Base-by-base conservation (phyloP, 2,329 filamentous ascomycete genomes). In the Geosmithia morbida region DNA sequence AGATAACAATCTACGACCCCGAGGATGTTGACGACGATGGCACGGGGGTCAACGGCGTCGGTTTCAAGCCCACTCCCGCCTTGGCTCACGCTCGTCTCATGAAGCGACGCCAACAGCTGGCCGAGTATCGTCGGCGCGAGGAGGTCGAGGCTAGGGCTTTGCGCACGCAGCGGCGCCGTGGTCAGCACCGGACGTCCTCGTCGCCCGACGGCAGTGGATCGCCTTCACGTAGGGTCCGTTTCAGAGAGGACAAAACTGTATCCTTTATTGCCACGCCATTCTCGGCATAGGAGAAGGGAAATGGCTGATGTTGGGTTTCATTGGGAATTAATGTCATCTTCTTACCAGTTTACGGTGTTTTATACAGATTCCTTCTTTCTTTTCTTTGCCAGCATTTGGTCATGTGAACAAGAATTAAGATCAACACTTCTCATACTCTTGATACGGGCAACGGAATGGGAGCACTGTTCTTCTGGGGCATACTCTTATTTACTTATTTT, bases 1-100 rank as follows among this genome's bases (percentile, higher is more conserved):
- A 83, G 56, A 83, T 83, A 50, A 83, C 79, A 2, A 68, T 81
- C 26, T 79, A 82, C 58, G 74, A 81, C 53, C 75, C 77, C 1
- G 67, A 77, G 41, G 79, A 83, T 56, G 70, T 74, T 51, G 79
- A 83, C 51, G 79, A 83, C 55, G 79, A 83, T 55, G 79, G 79
- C 46, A 75, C 73, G 3, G 79, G 79, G 19, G 77, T 83, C 55
- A 82, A 83, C 57, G 79, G 79, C 5, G 77, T 83, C 50, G 79
- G 79, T 1, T 83, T 83, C 62, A 77, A 71, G 54, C 79, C 79
- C 2, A 81, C 77, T 0, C 68, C 78, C 6, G 77, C 76, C 18
- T 66, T 81, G 43, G 78, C 77, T 7, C 70, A 77, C 48, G 71
- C 72, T 4, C 69, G 79, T 17, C 65, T 70, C 2, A 67, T 75